Evolutionary conservation across 176 grass and related monocot species (phyloP), one percentile per base, ranked within the genome.

Genomic region (Pharus latifolius): DNA sequence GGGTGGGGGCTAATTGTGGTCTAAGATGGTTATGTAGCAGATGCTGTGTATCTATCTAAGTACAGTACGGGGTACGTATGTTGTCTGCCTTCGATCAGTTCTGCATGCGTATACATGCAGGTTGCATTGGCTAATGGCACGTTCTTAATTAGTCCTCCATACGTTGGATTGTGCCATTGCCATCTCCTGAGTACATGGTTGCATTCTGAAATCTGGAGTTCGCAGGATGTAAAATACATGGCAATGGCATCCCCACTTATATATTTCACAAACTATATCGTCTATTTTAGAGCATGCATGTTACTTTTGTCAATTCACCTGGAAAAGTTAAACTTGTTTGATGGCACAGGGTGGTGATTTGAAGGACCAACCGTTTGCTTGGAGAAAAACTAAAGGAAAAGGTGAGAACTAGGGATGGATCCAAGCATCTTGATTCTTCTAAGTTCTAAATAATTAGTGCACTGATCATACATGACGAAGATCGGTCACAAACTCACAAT

Each of bases 391-490:
- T 26, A 10, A 38, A 48, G 25, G 17, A 57, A 10, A 15, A 0
- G 51, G 3, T n/a, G n/a, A 2, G 25, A 30, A 3, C 20, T 42
- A 30, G 35, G 9, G 35, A 38, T 3, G 5, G 62, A 40, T 6
- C 44, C n/a, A 41, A 22, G 49, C 49, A 1, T 42, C 20, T 9
- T 2, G 46, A 30, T 1, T 7, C 31, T 43, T 53, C 17, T 5
- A 42, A 75, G 60, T 43, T 53, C 17, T 5, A 42, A 75, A 68
- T 0, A 2, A 69, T 56, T 65, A 56, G 57, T 77, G 73, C 73
- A 56, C 65, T 63, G n/a, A n/a, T n/a, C n/a, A n/a, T n/a, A 27
- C 50, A 48, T 17, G 14, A 32, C 18, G 0, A 64, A 54, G 23
- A 10, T 12, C 32, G 17, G n/a, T n/a, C n/a, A n/a, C n/a, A n/a